Base-by-base conservation (phyloP, 2,329 filamentous ascomycete genomes). In the Macroventuria anomochaeta region DNA sequence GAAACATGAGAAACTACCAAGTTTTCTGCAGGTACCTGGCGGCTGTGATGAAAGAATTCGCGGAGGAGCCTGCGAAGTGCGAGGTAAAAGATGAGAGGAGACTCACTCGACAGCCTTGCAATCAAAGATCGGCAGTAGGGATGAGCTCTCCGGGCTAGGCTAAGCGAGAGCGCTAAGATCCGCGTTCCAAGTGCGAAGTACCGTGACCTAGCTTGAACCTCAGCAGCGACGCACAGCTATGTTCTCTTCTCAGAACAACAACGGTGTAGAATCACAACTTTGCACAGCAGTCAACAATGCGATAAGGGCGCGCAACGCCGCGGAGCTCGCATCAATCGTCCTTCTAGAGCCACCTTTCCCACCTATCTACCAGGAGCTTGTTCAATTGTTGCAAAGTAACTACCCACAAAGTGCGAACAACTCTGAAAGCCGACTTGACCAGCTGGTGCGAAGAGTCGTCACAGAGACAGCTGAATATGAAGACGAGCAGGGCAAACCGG, bases 401-500 rank as follows among this genome's bases (percentile, higher is more conserved):
- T 72, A 68, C 20, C 63, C 68, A 29, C 55, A 52, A 7, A 49
- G 41, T n/a, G 61, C 65, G 26, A 33, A 46, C 21, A 57, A 46
- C 3, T 57, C 67, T 1, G 62, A 65, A 39, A 57, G 60, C 7
- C 54, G 59, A 21, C 66, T 73, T 10, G 64, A 71, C 28, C 53
- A 62, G 18, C 39, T 70, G 5, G 55, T 72, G 11, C 61, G 57
- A 4, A 48, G 52, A 7, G 55, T 61, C 0, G 69, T 73, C 55
- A 84, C 87, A 7, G 67, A 73, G 49, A 68, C 67, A 15, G 62
- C 55, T 12, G 70, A 71, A 38, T 83, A 88, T 46, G 82, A 88
- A 34, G 82, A 85, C 2, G 79, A 81, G 0, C 85, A 89, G 44
- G 87, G 86, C 1, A 57, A 65, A 31, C 65, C 65, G 5, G 55